Conservation (phyloP, 78 protist species). For the Dictyostelium citrinum region DNA sequence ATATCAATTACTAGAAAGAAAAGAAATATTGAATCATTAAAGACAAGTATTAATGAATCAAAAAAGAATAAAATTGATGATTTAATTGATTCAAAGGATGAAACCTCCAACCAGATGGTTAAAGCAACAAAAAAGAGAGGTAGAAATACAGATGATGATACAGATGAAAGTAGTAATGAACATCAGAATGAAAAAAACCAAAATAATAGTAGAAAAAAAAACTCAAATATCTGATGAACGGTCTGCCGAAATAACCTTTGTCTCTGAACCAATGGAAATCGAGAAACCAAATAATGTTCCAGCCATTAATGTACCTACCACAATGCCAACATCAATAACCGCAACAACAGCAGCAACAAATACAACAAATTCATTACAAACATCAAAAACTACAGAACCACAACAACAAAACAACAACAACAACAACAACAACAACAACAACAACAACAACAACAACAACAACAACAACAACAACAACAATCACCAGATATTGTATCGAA, state of each 20-base stretch:
- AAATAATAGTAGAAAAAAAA: background rate
- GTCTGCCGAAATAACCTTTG: too few relatives aligned
- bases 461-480: background rate
- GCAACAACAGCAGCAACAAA: background rate
- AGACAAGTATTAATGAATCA: background rate
- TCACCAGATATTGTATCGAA: conserved; percentile 7
- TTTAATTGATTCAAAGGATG: background rate
- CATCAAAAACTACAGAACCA: background rate
- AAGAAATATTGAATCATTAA: background rate
- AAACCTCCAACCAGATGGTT: background rate
- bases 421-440: background rate
- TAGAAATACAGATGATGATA: background rate
- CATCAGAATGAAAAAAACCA: background rate
- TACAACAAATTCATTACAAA: background rate
- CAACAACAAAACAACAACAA: background rate
- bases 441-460: background rate
- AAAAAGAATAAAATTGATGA: background rate
- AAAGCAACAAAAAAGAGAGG: background rate
- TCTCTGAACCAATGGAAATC: background rate
- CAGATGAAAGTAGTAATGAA: background rate
- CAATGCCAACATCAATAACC: background rate
- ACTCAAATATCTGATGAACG: too few relatives aligned
- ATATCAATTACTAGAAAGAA: background rate
- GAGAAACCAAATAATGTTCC: background rate
- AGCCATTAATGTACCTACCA: background rate